Base-by-base conservation (phyloP, 441 rosid genomes). In the Isatis lusitanica region DNA sequence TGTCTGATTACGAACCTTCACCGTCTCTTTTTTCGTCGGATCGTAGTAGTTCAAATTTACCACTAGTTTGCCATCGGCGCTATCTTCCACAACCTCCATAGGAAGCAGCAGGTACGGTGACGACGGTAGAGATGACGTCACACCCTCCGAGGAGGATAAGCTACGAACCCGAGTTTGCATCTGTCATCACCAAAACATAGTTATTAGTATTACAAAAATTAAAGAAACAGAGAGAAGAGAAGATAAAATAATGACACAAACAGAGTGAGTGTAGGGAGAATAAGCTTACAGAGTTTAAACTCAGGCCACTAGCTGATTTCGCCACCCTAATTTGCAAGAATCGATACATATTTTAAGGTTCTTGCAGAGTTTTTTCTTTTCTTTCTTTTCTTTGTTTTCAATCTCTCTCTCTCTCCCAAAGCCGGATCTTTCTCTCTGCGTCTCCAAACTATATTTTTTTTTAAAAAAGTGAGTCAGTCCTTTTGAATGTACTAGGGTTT, bases 1-100 rank as follows among this genome's bases (percentile, higher is more conserved):
- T 9, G 50, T 46, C 50, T 16, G 50, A 4, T 35, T 35, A 35
- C 42, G n/a, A 57, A 57, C 43, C n/a, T 15, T 57, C 43, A 57
- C 43, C 18, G 63, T 35, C 43, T 57, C 43, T 5, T 33, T 57
- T n/a, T 57, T 35, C 26, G 5, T 17, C 43, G 63, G 63, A 38
- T 57, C 63, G 36, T 15, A 57, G 43, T 57, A 57, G 63, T 57
- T 57, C 10, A 57, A 15, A 16, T 57, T 35, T 33, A 57, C 63
- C 43, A 57, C n/a, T 57, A 21, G 24, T 21, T 57, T 57, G 63
- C 63, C 63, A 33, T 33, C 43, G 15, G 4, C 12, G 35, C 42
- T 16, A 57, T 57, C 43, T 57, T 26, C 63, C 43, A 16, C 26
- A 16, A 35, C 63, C 26, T 57, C 63, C 18, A n/a, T n/a, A 2